Percentiles rank a stretch among this genome's conserved stretches.
These are phyloP conservation scores for Macaranga tanarius DNA, from an alignment of 441 rosid species.

Conservation along the genomic window DNA sequence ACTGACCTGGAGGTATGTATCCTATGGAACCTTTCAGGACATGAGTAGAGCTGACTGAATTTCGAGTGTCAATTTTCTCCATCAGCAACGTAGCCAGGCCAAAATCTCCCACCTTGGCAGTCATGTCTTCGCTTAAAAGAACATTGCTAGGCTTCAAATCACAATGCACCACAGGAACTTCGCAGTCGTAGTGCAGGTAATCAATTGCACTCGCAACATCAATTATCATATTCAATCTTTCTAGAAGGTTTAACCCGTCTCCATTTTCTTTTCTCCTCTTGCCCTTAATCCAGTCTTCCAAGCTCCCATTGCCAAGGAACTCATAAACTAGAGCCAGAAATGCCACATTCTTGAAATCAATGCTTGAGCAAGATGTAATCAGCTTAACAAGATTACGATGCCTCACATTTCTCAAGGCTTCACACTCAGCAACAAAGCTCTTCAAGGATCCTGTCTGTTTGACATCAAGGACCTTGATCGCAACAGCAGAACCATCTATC, in stretches of 20 bases:
- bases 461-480: conserved; percentile 43
- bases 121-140: conserved; percentile 44
- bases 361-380: conserved; percentile 53
- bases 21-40: conserved; percentile 53
- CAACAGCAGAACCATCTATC: conserved; percentile 20
- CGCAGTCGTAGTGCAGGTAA: conserved; percentile 53
- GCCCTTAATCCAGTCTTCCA: conserved; percentile 52
- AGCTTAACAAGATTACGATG: conserved; percentile 58
- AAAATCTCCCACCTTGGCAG: conserved; percentile 55
- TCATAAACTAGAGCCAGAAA: conserved; percentile 58
- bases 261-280: conserved; percentile 30
- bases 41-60: conserved; percentile 38
- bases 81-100: conserved; percentile 42
- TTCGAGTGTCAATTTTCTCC: conserved; percentile 17
- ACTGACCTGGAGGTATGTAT: conserved; percentile 57
- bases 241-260: conserved; percentile 32
- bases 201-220: conserved; percentile 51
- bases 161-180: conserved; percentile 47
- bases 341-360: conserved; percentile 40
- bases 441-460: conserved; percentile 35
- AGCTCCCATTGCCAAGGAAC: conserved; percentile 42
- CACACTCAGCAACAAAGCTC: conserved; percentile 54
- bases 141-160: conserved; percentile 59
- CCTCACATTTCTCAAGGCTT: conserved; percentile 44
- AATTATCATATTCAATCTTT: conserved; percentile 45